Base-by-base conservation (phyloP, 75 land plant species). In the Pinus tabuliformis region DNA sequence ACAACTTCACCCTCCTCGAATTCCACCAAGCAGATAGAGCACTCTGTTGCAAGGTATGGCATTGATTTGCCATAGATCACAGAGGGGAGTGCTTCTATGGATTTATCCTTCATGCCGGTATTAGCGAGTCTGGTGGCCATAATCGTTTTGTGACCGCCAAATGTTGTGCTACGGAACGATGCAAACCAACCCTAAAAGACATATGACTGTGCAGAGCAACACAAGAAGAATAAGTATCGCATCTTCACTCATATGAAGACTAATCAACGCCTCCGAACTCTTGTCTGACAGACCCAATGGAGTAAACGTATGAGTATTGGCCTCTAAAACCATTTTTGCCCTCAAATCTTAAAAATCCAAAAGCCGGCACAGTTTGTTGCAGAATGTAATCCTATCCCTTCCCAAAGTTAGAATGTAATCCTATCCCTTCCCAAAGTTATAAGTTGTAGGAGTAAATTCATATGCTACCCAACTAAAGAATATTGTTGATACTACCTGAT, bases 1-100 rank as follows among this genome's bases (percentile, higher is more conserved):
- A 87, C 42, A 28, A 62, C 59, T 12, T 84, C 87, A 0, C 81
- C 86, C 3, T 79, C 79, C 15, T 66, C 76, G 72, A 81, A 87
- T 14, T 84, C 79, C 14, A 39, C 64, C 14, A 87, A 72, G 80
- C 89, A 87, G n/a, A 87, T 83, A 14, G 83, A 74, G 64, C 89
- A 87, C 24, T 62, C 79, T 49, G 80, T 12, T 36, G n/a, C 60
- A 42, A 7, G 60, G 24, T 59, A 11, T 20, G 24, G 9, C 22
- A 6, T 59, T 2, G 22, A 18, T 18, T 59, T 59, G 6, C 61
- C 22, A 21, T 59, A 59, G 22, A 59, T 21, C 7, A 20, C 0
- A 59, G 24, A 59, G 6, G 61, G 61, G 9, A 59, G 61, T 59
- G 61, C 24, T 18, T 59, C 9, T 59, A 59, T 59, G 6, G 61